A percentile compares a stretch with the other conserved stretches of the same genome.
Evolutionary conservation across 1,139 yeast species (phyloP).

Genomic region (Sugiyamaella novakii): DNA sequence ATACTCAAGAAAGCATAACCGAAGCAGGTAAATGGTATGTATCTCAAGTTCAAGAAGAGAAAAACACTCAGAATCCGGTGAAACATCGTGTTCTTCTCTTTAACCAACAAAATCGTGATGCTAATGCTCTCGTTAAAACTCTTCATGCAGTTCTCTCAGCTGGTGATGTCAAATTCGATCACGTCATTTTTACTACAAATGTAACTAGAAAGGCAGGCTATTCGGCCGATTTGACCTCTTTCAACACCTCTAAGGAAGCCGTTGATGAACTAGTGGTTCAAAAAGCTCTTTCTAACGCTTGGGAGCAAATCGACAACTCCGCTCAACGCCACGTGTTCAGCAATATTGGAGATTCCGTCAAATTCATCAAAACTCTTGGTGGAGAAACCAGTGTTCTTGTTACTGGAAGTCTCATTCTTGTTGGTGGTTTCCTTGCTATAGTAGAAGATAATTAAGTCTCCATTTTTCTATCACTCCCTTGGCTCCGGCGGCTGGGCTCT

Average conservation of each 20-base stretch:
- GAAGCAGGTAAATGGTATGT: slow-evolving; percentile 83
- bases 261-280: slow-evolving; percentile 85
- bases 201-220: slow-evolving; percentile 90
- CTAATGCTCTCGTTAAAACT: slow-evolving; percentile 59
- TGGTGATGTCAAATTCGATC: slow-evolving; percentile 54
- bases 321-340: slow-evolving; percentile 59
- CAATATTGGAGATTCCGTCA: slow-evolving; percentile 75
- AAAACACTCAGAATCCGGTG: slow-evolving; percentile 16
- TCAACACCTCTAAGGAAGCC: slow-evolving; percentile 75
- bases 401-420: slow-evolving; percentile 90
- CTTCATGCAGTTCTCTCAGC: slow-evolving; percentile 50
- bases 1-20: slow-evolving; percentile 80
- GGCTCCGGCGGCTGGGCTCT: too few species aligned
- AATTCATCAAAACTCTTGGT: slow-evolving; percentile 49
- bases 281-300: slow-evolving; percentile 65
- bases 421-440: slow-evolving; percentile 91
- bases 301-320: slow-evolving; percentile 59
- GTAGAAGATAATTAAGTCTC: slow-evolving; percentile 39
- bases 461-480: too few species aligned
- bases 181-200: slow-evolving; percentile 86
- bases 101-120: slow-evolving; percentile 94
- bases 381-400: slow-evolving; percentile 69
- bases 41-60: slow-evolving; percentile 35
- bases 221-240: slow-evolving; percentile 79
- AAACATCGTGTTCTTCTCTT: slow-evolving; percentile 59